Evolutionary conservation across 768 basidiomycete genomes (phyloP).

Genomic region (Rhizopogon sp.): DNA sequence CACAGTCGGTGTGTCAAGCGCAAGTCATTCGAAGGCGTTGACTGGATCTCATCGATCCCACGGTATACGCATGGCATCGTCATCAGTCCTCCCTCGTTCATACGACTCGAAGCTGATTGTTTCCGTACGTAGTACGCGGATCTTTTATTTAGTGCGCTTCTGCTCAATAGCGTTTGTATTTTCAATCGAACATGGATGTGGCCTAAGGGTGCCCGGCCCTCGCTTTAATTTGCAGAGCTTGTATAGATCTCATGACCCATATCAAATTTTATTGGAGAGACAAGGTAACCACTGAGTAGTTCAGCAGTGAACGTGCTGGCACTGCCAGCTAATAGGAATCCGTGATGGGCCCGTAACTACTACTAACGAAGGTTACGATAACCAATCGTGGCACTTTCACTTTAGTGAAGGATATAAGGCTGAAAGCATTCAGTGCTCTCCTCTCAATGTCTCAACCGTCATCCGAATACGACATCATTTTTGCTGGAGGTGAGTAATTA

Average conservation of each 20-base stretch:
- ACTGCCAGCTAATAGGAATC: neutral
- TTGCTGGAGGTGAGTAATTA: neutral
- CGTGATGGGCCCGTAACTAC: too few species aligned
- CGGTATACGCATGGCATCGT: slow-evolving; percentile 7
- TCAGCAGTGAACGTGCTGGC: neutral
- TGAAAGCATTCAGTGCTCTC: neutral
- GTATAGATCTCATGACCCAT: too few species aligned
- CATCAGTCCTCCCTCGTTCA: neutral
- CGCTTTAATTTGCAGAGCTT: neutral
- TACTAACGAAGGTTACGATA: too few species aligned
- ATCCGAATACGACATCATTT: neutral
- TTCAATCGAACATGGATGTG: neutral
- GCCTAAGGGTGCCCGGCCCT: neutral
- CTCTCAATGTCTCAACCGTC: neutral
- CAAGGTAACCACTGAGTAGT: too few species aligned
- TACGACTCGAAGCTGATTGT: neutral
- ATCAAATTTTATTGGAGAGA: too few species aligned
- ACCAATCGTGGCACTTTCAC: neutral
- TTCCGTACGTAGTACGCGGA: neutral
- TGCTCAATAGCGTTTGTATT: neutral
- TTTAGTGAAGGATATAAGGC: neutral
- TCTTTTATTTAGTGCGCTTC: neutral
- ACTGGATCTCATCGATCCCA: slow-evolving; percentile 61
- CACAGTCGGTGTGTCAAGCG: slow-evolving; percentile 64
- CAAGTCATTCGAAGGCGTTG: slow-evolving; percentile 65